Base-by-base conservation (phyloP, 331 rosid genomes). In the Dryas integrifolia region DNA sequence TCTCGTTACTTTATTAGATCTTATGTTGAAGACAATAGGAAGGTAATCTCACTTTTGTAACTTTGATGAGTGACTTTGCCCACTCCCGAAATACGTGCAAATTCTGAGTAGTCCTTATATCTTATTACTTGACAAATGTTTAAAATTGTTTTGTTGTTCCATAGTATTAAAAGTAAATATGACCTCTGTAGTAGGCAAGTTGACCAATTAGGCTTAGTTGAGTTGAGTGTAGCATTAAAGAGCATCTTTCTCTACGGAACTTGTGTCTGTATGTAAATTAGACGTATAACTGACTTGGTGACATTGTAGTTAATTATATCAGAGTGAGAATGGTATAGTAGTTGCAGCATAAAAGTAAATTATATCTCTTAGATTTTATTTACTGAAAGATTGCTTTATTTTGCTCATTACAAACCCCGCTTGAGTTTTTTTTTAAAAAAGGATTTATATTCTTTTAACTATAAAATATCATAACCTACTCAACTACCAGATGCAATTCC, bases 21-120 rank as follows among this genome's bases (percentile, higher is more conserved):
- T 69, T 90, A 93, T 78, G 86, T 93, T 30, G 98, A 90, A 86
- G 97, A 93, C 86, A 93, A 88, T 67, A 86, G 94, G 79, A 93
- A 90, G 85, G 88, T 84, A 75, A 46, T n/a, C 38, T 47, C 68
- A 49, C 18, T 51, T 72, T 73, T 78, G 11, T 45, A 61, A 39
- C 65, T 51, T 72, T 35, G 7, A 51, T 39, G 2, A 51, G 45
- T 58, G 24, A 15, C 24, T 72, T 66, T 64, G 14, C 57, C 13
- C 12, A 5, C 71, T 57, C 30, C 50, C 8, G 16, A 72, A 49
- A 12, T 9, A 56, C 53, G 30, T 45, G 48, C 46, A 24, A 24
- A 38, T 16, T 65, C 48, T 55, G 24, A 21, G 24, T 30, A 70
- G 62, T 45, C 9, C 21, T 51, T 64, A 6, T 41, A 64, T 16